phyloP scores from a whole-genome alignment of 164 flowering plant genomes.

The Piper betle region DNA sequence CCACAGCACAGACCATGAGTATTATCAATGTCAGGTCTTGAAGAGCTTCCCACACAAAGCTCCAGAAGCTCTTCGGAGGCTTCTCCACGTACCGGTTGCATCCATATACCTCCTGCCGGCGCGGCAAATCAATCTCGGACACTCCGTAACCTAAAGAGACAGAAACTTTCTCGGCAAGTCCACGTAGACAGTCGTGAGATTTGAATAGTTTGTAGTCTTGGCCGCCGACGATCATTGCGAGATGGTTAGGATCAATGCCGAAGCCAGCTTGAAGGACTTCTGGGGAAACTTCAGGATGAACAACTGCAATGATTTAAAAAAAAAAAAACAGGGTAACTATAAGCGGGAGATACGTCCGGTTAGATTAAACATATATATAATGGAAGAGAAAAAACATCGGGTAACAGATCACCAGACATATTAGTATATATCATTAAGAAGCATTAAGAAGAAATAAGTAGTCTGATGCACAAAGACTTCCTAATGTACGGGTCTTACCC shows the following conservation, averaged over 20 bases:
- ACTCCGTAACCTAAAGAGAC: constrained; percentile 27
- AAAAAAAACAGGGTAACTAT: constrained; percentile 1
- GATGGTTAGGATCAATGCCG: constrained; percentile 28
- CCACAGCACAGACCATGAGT: too few species aligned
- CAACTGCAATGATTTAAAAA: constrained; percentile 13
- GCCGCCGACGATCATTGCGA: constrained; percentile 32
- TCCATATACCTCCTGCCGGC: too few species aligned
- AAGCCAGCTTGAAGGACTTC: constrained; percentile 28
- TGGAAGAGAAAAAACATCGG: too few species aligned
- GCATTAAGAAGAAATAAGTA: background rate
- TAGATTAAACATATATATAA: too few species aligned
- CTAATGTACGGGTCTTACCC: too few species aligned
- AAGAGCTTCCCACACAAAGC: constrained; percentile 48
- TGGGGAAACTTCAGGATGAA: constrained; percentile 14
- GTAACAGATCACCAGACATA: too few species aligned
- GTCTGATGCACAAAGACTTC: background rate
- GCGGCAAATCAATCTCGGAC: constrained; percentile 11
- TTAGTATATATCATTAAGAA: too few species aligned
- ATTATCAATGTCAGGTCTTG: too few species aligned
- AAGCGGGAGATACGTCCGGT: too few species aligned
- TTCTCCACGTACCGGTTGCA: constrained; percentile 33
- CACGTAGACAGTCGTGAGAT: constrained; percentile 18
- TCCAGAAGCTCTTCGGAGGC: constrained; percentile 30
- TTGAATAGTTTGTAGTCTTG: constrained; percentile 18
- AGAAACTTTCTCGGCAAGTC: constrained; percentile 22